Evolutionary conservation across 768 basidiomycete genomes (phyloP), one percentile per base, ranked within the genome.

Genomic region (Mycena venus): DNA sequence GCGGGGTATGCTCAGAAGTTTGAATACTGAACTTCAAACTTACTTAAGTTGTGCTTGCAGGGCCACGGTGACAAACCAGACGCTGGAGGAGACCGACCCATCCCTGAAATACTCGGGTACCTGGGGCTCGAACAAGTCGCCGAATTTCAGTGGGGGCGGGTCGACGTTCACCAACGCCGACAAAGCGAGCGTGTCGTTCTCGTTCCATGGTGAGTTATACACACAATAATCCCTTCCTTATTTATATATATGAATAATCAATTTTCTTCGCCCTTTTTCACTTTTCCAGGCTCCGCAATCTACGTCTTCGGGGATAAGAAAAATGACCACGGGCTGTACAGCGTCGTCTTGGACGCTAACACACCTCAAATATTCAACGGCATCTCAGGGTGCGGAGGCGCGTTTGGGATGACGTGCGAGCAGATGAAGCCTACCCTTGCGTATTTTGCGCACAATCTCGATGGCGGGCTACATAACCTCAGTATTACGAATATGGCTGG

Each of bases 221-320:
- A 21, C 11, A 14, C 8, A 3, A 25, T 23, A 42, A 3, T 66
- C 29, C 38, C 15, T n/a, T 8, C 6, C 34, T 17, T 53, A 5
- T 14, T 44, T 17, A 59, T 44, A 15, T 19, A 40, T 32, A n/a
- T n/a, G n/a, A n/a, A n/a, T n/a, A n/a, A n/a, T n/a, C n/a, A n/a
- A n/a, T n/a, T n/a, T n/a, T n/a, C n/a, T n/a, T n/a, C n/a, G n/a
- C n/a, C n/a, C n/a, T n/a, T n/a, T n/a, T n/a, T n/a, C n/a, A n/a
- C n/a, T n/a, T n/a, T 17, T 27, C 4, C 72, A 88, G 87, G 86
- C 47, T 87, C 87, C 25, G 85, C 86, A 0, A 78, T 88, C 31
- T 87, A 86, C 66, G 82, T 88, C 17, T 84, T 87, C 44, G 88
- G 89, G 3, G 88, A 89, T 80, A 88, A 88, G 76, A 88, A 86